These are phyloP conservation scores for Pleurotus citrinopileatus DNA, from an alignment of 768 basidiomycete species.

Conservation along the genomic window DNA sequence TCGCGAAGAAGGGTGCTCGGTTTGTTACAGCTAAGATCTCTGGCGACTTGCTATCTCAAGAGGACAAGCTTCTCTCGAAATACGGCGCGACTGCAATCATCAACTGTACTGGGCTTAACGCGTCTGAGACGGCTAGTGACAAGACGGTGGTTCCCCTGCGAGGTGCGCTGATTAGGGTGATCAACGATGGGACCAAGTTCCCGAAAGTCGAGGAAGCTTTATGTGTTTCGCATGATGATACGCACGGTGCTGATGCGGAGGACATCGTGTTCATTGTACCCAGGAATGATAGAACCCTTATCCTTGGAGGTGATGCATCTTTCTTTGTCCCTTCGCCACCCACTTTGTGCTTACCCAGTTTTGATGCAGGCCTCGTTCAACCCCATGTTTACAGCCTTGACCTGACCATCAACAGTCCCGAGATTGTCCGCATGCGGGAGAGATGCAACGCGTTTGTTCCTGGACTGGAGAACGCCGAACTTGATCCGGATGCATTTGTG, in stretches of 20 bases:
- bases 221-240: conserved; percentile 30
- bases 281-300: conserved; percentile 31
- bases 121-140: conserved; percentile 29
- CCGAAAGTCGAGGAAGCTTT: conserved; percentile 30
- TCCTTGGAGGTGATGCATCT: conserved; percentile 23
- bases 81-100: conserved; percentile 29
- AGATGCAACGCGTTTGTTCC: conserved; percentile 27
- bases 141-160: conserved; percentile 31
- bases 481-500: conserved; percentile 22
- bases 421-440: conserved; percentile 27
- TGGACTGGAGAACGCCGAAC: conserved; percentile 23
- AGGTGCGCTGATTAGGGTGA: conserved; percentile 31
- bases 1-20: conserved; percentile 25
- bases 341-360: background rate
- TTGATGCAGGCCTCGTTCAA: conserved; percentile 21
- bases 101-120: conserved; percentile 33
- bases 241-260: conserved; percentile 23
- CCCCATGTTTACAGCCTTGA: conserved; percentile 21
- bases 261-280: conserved; percentile 34
- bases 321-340: background rate
- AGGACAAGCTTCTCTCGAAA: conserved; percentile 20
- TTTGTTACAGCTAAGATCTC: conserved; percentile 25
- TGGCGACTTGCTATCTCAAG: conserved; percentile 27
- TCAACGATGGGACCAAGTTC: conserved; percentile 34
- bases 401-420: conserved; percentile 23